A percentile compares a stretch with the other conserved stretches of the same genome.
Conservation (phyloP, 148 eudicot genomes). For the Oxyria digyna region DNA sequence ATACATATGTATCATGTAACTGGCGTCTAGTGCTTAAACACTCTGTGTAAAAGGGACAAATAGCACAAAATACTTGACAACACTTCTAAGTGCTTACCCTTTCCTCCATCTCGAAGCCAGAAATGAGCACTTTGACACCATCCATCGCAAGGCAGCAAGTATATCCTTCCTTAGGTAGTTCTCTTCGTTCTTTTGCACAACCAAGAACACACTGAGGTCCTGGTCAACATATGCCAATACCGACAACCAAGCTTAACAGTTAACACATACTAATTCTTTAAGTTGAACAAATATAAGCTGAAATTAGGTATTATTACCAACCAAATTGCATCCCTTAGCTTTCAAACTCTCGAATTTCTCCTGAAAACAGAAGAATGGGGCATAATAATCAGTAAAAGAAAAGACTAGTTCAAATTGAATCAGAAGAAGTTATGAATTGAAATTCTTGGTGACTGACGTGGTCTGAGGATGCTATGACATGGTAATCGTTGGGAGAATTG, state of each 20-base stretch:
- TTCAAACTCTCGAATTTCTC: slow-evolving; percentile 66
- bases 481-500: slow-evolving; percentile 67
- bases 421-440: not conserved
- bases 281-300: not conserved
- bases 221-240: slow-evolving; percentile 16
- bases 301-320: slow-evolving; percentile 35
- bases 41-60: not conserved
- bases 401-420: not conserved
- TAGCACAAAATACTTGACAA: not conserved
- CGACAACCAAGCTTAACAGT: not conserved
- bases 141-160: slow-evolving; percentile 97
- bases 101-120: slow-evolving; percentile 74
- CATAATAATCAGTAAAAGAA: not conserved
- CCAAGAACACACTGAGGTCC: slow-evolving; percentile 94
- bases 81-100: slow-evolving; percentile 34
- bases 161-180: slow-evolving; percentile 68
- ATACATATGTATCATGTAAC: not conserved
- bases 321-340: slow-evolving; percentile 68
- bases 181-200: slow-evolving; percentile 82
- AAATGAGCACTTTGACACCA: slow-evolving; percentile 77
- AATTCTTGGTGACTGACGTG: slow-evolving; percentile 27
- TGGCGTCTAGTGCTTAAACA: not conserved
- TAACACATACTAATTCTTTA: not conserved
- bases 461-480: slow-evolving; percentile 54
- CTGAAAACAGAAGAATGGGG: slow-evolving; percentile 23